These are phyloP conservation scores for Pyricularia pennisetigena DNA, from an alignment of 2,329 filamentous ascomycete species.

Conservation along the genomic window DNA sequence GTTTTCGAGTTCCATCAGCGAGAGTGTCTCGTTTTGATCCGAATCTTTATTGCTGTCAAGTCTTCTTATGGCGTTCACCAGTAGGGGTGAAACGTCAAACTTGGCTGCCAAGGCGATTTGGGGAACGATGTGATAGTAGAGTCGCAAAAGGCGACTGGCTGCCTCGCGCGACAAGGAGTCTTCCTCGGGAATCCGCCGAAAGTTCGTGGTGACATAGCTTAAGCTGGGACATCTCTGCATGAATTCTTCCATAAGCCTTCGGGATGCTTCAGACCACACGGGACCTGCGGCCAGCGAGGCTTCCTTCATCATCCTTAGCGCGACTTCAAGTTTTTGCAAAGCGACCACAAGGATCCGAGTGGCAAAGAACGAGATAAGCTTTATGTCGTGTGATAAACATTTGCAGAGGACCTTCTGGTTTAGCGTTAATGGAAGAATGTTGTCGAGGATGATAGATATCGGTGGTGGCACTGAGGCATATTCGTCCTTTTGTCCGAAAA, in stretches of 20 bases:
- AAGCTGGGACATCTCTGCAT: slow-evolving; percentile 69
- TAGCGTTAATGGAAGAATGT: slow-evolving; percentile 72
- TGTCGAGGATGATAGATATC: slow-evolving; percentile 70
- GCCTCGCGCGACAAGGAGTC: slow-evolving; percentile 71
- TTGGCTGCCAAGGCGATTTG: slow-evolving; percentile 72
- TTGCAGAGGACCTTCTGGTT: slow-evolving; percentile 69
- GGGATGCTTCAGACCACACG: slow-evolving; percentile 61
- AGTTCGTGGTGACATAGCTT: slow-evolving; percentile 68
- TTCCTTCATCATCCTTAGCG: slow-evolving; percentile 51
- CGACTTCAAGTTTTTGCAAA: slow-evolving; percentile 64
- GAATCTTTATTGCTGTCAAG: slow-evolving; percentile 41
- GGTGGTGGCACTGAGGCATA: slow-evolving; percentile 66
- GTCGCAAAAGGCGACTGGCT: slow-evolving; percentile 63
- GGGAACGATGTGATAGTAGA: slow-evolving; percentile 81
- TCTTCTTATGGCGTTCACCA: slow-evolving; percentile 58
- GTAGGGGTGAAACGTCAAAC: slow-evolving; percentile 74
- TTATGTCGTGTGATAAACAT: slow-evolving; percentile 68
- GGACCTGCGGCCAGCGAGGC: slow-evolving; percentile 27
- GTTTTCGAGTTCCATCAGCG: slow-evolving; percentile 69
- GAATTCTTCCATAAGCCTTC: slow-evolving; percentile 63
- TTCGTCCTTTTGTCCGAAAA: slow-evolving; percentile 57
- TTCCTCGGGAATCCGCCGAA: slow-evolving; percentile 57
- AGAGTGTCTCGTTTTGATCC: slow-evolving; percentile 43
- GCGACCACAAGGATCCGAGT: slow-evolving; percentile 69
- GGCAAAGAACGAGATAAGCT: slow-evolving; percentile 76